Percentiles rank a stretch among this genome's conserved stretches.
Conservation (phyloP, 768 basidiomycete genomes). For the Naganishia vaughanmartiniae region DNA sequence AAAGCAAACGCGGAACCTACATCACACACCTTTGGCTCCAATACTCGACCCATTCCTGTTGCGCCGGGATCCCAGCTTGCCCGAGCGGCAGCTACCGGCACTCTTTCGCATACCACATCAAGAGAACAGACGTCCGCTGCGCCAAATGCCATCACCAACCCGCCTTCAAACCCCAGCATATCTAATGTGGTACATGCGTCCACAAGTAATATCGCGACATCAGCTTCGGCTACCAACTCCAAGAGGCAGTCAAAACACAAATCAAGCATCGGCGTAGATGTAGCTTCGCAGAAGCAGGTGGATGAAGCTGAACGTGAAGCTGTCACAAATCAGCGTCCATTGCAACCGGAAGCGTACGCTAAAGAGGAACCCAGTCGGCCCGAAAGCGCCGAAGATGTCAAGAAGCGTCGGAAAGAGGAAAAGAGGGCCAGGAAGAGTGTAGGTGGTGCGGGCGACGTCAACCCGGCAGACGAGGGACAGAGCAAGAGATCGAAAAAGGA, state of each 20-base stretch:
- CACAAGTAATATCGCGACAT: conserved; percentile 2
- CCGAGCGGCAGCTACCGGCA: conserved; percentile 10
- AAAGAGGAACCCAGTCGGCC: conserved; percentile 17
- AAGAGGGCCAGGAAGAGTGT: conserved; percentile 29
- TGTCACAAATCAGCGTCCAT: conserved; percentile 45
- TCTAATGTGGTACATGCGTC: conserved; percentile 6
- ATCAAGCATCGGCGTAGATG: conserved; percentile 31
- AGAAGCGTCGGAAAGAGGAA: conserved; percentile 37
- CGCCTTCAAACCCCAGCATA: conserved; percentile 19
- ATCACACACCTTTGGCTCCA: conserved; percentile 56
- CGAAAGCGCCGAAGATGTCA: conserved; percentile 35
- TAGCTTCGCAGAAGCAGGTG: conserved; percentile 33
- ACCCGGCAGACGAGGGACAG: background rate
- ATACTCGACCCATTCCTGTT: conserved; percentile 33
- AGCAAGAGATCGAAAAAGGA: conserved; percentile 16
- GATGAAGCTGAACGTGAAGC: conserved; percentile 42
- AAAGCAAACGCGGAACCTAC: conserved; percentile 72
- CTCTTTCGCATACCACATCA: background rate
- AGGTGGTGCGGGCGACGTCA: background rate
- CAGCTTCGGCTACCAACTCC: conserved; percentile 8
- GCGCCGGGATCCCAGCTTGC: conserved; percentile 23
- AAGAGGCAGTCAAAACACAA: conserved; percentile 38
- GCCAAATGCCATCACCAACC: conserved; percentile 10
- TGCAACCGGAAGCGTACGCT: conserved; percentile 34
- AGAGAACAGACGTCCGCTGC: background rate